Base-by-base conservation (phyloP, 257 asterid genomes). In the Penstemon newberryi region DNA sequence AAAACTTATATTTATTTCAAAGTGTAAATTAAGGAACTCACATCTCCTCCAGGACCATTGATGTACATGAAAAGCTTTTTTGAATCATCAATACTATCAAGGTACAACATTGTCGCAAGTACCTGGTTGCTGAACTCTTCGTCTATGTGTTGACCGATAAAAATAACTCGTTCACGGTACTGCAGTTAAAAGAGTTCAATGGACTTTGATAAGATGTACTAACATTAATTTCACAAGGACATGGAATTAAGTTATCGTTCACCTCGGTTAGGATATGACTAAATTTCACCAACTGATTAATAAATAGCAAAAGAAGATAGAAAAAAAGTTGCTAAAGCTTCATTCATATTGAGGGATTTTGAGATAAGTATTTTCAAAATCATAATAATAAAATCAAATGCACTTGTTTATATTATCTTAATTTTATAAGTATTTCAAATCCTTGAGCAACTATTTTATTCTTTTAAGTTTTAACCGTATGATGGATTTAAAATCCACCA, bases 21-120 rank as follows among this genome's bases (percentile, higher is more conserved):
- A 43, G 49, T 19, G 36, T 43, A 73, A 41, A 70, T 45, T 25
- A 54, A 67, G 66, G 74, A 79, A 79, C 98, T 84, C 71, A 94
- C 99, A 77, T 94, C 99, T 72, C 99, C 99, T 68, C 99, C 99
- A 51, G 96, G 89, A 70, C 96, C 89, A 81, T 78, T 91, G 60
- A 94, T 89, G 77, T 80, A 89, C 85, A 94, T 44, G 65, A 60
- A 83, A 8, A 94, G 86, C 85, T 70, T 86, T 81, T 79, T 84
- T 7, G 91, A 84, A 77, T 81, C 79, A 5, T 89, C 96, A 76
- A 91, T 59, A 67, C 91, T 94, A 65, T 94, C 99, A 61, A 94
- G 96, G 77, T 91, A 94, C 65, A 94, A 76, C 99, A 94, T 86
- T 8, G 98, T 85, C n/a, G 95, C 96, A 66, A 91, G 89, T 70